Conservation (phyloP, 169 alveolate species). For the Cryptosporidium sp. region DNA sequence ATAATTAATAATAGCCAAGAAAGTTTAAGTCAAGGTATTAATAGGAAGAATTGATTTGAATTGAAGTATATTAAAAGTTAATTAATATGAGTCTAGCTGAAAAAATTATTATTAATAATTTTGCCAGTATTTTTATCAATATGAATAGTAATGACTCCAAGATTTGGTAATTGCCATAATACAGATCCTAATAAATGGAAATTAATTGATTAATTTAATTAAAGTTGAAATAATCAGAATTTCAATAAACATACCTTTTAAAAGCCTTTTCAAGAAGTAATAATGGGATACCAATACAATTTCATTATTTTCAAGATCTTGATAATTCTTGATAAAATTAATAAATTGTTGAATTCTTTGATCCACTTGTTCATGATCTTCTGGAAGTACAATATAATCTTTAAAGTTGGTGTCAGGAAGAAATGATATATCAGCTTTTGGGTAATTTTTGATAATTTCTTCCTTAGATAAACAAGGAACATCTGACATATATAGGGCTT, state of each 20-base stretch:
- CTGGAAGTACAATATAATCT: constrained; percentile 35
- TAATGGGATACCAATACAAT: constrained; percentile 55
- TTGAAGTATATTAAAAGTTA: background rate
- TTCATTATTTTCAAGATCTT: constrained; percentile 34
- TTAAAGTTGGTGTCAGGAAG: constrained; percentile 33
- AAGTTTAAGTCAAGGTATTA: background rate
- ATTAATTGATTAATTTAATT: background rate
- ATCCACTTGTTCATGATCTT: constrained; percentile 44
- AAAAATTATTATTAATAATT: background rate
- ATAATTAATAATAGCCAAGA: background rate
- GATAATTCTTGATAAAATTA: constrained; percentile 26
- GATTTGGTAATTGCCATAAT: constrained; percentile 59
- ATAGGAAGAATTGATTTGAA: background rate
- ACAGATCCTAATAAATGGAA: constrained; percentile 1
- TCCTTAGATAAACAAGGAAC: constrained; percentile 5
- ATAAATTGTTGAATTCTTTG: constrained; percentile 34
- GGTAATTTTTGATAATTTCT: constrained; percentile 30
- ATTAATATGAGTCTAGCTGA: background rate
- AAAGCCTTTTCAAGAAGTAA: constrained; percentile 43
- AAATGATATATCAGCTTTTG: constrained; percentile 34
- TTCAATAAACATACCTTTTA: constrained; percentile 33
- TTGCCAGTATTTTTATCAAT: constrained; percentile 34
- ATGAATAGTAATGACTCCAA: constrained; percentile 35
- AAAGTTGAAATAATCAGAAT: background rate
- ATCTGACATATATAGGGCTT: constrained; percentile 25